Conservation (phyloP, 805 yeast genomes). For the Cyberlindnera mrakii region DNA sequence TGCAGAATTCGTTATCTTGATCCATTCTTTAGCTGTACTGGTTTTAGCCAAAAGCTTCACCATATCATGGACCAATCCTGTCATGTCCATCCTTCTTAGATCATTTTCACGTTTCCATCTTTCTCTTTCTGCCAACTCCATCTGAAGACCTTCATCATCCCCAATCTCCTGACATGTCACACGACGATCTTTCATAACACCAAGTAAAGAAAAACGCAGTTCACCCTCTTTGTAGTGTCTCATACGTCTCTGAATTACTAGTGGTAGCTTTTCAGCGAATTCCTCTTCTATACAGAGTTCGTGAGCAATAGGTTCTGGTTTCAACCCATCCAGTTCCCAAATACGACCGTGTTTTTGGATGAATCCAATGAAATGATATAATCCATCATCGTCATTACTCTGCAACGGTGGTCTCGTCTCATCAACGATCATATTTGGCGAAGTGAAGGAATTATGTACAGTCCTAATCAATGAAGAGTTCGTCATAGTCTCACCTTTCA, state of each 20-base stretch:
- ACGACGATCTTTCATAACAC: slow-evolving; percentile 46
- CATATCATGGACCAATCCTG: slow-evolving; percentile 43
- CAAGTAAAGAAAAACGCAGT: slow-evolving; percentile 50
- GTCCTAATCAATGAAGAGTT: slow-evolving; percentile 50
- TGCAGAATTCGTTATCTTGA: slow-evolving; percentile 12
- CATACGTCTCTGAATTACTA: slow-evolving; percentile 41
- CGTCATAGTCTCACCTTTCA: slow-evolving; percentile 56
- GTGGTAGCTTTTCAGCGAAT: slow-evolving; percentile 36
- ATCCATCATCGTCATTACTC: slow-evolving; percentile 39
- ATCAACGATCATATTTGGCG: slow-evolving; percentile 46
- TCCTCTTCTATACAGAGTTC: slow-evolving; percentile 38
- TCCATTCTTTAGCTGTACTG: slow-evolving; percentile 35
- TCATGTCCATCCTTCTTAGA: slow-evolving; percentile 47
- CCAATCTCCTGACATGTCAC: slow-evolving; percentile 30
- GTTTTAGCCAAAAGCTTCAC: slow-evolving; percentile 34
- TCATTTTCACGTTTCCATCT: slow-evolving; percentile 49
- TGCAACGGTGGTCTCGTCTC: slow-evolving; percentile 25
- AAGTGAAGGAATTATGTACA: slow-evolving; percentile 56
- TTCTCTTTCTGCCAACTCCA: slow-evolving; percentile 42
- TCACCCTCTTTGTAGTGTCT: slow-evolving; percentile 40
- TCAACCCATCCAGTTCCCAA: slow-evolving; percentile 61
- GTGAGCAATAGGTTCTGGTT: slow-evolving; percentile 48
- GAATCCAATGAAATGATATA: slow-evolving; percentile 59
- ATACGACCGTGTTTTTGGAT: slow-evolving; percentile 35
- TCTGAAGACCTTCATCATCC: slow-evolving; percentile 31